Base-by-base conservation (phyloP, 2,329 filamentous ascomycete genomes). In the Thielaviopsis ethacetica region DNA sequence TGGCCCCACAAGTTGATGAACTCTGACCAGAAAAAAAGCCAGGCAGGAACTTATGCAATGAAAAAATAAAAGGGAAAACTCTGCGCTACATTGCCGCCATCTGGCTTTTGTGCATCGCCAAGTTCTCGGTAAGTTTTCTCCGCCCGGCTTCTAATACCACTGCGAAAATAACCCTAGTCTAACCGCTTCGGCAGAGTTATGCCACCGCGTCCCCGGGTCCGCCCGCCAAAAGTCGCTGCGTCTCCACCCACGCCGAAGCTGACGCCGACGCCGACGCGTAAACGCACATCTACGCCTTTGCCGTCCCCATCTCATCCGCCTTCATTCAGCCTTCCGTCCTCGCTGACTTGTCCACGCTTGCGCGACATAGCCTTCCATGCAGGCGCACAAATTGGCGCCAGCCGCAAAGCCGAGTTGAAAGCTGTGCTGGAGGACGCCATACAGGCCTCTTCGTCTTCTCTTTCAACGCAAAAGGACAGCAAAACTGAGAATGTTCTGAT, bases 331-430 rank as follows among this genome's bases (percentile, higher is more conserved):
- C 10, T 55, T 15, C 22, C 53, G 15, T 26, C 57, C 12, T 21
- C 57, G 30, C 51, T 59, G 44, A 56, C 58, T 2, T 44, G 53
- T 21, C n/a, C 34, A 15, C 54, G 38, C 13, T 49, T 59, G 24
- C 49, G 51, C 22, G 41, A 30, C 9, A 49, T 60, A 13, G 58
- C 58, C n/a, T 54, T 56, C 54, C 54, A 60, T 52, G 21, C 56
- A 13, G 58, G 58, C 34, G 21, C 54, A 17, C 49, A 49, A 3
- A 53, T 60, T 17, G 30, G 30, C 30, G 47, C 49, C 19, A 24
- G 49, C 15, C 58, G 54, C 30, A 60, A 60, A 52, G 22, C 49
- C 17, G 30, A 26, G 12, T 15, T 60, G 21, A 24, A 22, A 19
- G 30, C 58, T n/a, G 19, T 22, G 9, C 51, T 60, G 4, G 41